A percentile compares a stretch with the other conserved stretches of the same genome.
These are phyloP conservation scores for Lagenidium sp. DNA, from an alignment of 352 stramenopile genomes.

Conservation along the genomic window DNA sequence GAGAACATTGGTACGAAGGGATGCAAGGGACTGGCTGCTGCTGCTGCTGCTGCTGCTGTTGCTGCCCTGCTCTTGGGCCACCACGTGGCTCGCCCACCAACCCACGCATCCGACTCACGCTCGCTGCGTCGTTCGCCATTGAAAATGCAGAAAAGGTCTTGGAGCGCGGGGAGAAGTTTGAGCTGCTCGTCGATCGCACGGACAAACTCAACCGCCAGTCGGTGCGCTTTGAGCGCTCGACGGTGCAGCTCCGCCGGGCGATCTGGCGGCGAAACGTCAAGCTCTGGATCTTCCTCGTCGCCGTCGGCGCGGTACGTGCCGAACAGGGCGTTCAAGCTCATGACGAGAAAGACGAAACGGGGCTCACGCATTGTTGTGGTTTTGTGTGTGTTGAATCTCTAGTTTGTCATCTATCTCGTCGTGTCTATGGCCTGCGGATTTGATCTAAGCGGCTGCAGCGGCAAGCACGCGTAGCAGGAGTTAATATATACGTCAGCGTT, in stretches of 20 bases:
- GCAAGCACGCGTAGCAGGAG: slow-evolving; percentile 41
- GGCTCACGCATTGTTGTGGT: too few species aligned
- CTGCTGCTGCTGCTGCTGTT: too few species aligned
- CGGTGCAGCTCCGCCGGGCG: slow-evolving; percentile 77
- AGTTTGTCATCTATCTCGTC: slow-evolving; percentile 82
- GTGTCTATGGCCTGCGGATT: slow-evolving; percentile 85
- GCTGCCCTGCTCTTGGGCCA: too few species aligned
- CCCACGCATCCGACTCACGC: too few species aligned
- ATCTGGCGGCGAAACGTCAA: slow-evolving; percentile 89
- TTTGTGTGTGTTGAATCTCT: background rate
- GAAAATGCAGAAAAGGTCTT: slow-evolving; percentile 95
- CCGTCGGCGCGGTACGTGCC: slow-evolving; percentile 46
- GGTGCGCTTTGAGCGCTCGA: slow-evolving; percentile 94
- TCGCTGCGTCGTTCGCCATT: too few species aligned
- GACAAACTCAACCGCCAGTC: slow-evolving; percentile 96
- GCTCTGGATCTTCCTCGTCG: slow-evolving; percentile 71
- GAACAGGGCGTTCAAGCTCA: too few species aligned
- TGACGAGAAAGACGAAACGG: too few species aligned
- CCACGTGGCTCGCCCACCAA: too few species aligned
- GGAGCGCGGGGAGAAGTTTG: slow-evolving; percentile 98
- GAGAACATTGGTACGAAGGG: slow-evolving; percentile 94
- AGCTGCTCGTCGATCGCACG: slow-evolving; percentile 88
- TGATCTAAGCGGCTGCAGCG: slow-evolving; percentile 71
- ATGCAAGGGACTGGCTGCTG: too few species aligned
- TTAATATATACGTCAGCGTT: too few species aligned